A percentile compares a stretch with the other conserved stretches of the same genome.
These are phyloP conservation scores for Eimeria necatrix DNA, from an alignment of 169 alveolate species.

Conservation along the genomic window DNA sequence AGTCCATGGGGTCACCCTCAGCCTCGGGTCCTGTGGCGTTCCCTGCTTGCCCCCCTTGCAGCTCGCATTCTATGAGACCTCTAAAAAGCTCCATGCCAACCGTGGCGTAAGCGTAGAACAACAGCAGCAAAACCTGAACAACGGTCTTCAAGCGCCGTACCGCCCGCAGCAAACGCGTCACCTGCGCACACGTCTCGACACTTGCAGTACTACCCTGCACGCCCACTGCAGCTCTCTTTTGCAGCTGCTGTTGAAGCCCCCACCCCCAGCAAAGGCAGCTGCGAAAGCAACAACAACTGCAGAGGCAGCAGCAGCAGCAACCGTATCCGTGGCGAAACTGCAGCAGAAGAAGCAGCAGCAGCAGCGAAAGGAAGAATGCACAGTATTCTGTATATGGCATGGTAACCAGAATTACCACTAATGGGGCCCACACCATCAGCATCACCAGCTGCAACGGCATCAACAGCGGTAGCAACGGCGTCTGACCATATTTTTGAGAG, in stretches of 20 bases:
- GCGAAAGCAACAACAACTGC: not conserved
- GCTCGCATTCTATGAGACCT: slow-evolving; percentile 75
- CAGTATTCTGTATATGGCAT: no score
- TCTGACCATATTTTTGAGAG: slow-evolving; percentile 19
- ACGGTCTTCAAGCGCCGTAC: slow-evolving; percentile 60
- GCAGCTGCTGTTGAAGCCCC: no score
- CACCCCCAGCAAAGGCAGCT: no score
- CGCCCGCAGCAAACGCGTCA: slow-evolving; percentile 37
- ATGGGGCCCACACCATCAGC: not conserved
- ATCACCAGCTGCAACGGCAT: no score
- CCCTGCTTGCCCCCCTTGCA: not conserved
- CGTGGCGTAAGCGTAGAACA: slow-evolving; percentile 78
- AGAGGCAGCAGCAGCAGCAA: not conserved
- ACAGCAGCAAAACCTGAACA: slow-evolving; percentile 45
- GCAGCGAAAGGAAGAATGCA: no score
- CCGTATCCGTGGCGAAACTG: not conserved
- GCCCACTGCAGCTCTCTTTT: not conserved
- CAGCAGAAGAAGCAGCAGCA: no score
- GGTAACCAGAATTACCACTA: no score
- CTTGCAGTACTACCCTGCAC: not conserved
- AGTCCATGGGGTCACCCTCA: slow-evolving; percentile 63
- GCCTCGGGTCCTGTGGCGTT: slow-evolving; percentile 46
- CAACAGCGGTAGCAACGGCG: not conserved
- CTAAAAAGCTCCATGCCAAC: slow-evolving; percentile 80
- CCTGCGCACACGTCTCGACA: not conserved